Evolutionary conservation across 2,329 filamentous ascomycete species (phyloP).

Genomic region (Cladosporium velox): DNA sequence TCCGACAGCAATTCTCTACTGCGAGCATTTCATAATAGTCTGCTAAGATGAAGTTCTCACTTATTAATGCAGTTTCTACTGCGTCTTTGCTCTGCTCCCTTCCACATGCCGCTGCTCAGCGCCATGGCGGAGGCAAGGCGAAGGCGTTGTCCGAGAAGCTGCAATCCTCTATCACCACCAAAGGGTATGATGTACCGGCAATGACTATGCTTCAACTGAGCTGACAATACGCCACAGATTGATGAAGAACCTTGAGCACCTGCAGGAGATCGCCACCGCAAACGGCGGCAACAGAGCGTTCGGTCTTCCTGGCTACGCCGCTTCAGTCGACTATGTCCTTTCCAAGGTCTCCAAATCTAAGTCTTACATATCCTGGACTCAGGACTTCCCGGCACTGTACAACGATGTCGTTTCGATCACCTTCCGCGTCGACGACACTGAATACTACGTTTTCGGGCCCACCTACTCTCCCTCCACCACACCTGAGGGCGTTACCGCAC

Average conservation of each 20-base stretch:
- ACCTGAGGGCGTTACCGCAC: conserved; percentile 58
- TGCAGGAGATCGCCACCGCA: conserved; percentile 56
- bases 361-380: conserved; percentile 26
- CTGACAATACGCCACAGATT: conserved; percentile 43
- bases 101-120: background rate
- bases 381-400: conserved; percentile 25
- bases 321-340: conserved; percentile 60
- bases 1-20: too few relatives aligned
- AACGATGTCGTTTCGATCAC: conserved; percentile 26
- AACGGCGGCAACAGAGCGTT: conserved; percentile 64
- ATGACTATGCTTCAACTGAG: background rate
- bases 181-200: background rate
- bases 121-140: conserved; percentile 10
- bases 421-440: conserved; percentile 59
- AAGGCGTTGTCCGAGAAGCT: conserved; percentile 21
- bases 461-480: conserved; percentile 63
- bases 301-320: conserved; percentile 60
- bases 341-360: conserved; percentile 49
- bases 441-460: conserved; percentile 61
- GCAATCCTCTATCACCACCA: conserved; percentile 23
- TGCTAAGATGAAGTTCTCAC: conserved; percentile 6
- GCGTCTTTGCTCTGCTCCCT: conserved; percentile 15
- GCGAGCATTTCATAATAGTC: background rate
- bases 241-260: conserved; percentile 55
- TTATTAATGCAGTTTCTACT: conserved; percentile 16